Base-by-base conservation (phyloP, 192 early-diverging fungal genomes). In the Linderina pennispora region DNA sequence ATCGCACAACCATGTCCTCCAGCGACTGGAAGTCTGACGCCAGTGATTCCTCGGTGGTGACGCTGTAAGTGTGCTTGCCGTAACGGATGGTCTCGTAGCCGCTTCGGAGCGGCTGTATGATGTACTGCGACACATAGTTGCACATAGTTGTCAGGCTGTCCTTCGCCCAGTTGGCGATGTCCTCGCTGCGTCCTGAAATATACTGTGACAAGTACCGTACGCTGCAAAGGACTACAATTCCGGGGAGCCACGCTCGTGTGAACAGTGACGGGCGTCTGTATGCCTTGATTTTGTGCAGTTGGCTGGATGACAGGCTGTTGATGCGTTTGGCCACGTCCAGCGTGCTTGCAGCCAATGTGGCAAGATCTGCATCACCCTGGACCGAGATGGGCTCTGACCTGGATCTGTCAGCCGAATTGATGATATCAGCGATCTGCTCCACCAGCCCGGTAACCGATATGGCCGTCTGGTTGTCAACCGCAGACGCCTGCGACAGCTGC, bases 1-100 rank as follows among this genome's bases (percentile, higher is more conserved):
- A 97, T 1, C 83, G 76, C 17, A 87, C 59, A 5, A 93, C 88
- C 94, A 97, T 97, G 16, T 85, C 71, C 47, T 94, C 90, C 7
- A 97, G 72, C 40, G 88, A 89, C 73, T 82, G 78, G 38, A 94
- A 65, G 53, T 97, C 94, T 3, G 87, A 80, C 17, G 59, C 58
- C 23, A 97, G 55, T 2, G 82, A 82, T 20, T 89, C 85, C 18
- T 86, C 81, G 0, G 89, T 83, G 25, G 85, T 60, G 23, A 94
- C 55, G 14, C 80, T 85, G 46, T 94, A 70, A 31, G 83, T 77
- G n/a, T 80, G 69, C 38, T 92, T 87, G 31, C 75, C 75, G 40
- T 91, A 85, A 25, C 90, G 79, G 25, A 97, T 86, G 8, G 90
- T 94, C 23, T 79, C 74, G 57, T 81, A 86, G 21, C 90, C 79